Evolutionary conservation across 805 yeast species (phyloP), one percentile per base, ranked within the genome.

Genomic region (Yamadazyma paraphyllophila): DNA sequence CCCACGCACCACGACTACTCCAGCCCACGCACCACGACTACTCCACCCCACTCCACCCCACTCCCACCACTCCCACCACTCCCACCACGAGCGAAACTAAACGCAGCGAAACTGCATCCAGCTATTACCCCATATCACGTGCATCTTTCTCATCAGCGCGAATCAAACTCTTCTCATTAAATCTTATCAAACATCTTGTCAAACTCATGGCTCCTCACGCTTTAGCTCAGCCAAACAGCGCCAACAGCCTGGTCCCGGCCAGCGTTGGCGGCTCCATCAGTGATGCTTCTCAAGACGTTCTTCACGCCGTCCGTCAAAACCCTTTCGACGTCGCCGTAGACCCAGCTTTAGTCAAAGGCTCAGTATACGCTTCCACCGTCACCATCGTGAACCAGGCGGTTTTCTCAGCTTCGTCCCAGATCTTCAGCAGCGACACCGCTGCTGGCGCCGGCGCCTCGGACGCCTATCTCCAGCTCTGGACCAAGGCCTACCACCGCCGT

Each of bases 361-460:
- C 76, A 10, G 69, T 67, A 30, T 77, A 81, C 56, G 74, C 82
- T 17, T 73, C 83, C 17, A 80, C 87, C 11, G 67, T 71, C 40
- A 74, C 80, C 40, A 66, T 82, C 29, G 70, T 83, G 49, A 65
- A 73, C 45, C 78, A 83, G 45, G 72, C 84, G 5, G 60, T 83
- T 26, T 82, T 81, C 57, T 60, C 77, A 49, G 59, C 74, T 46
- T 72, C 74, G 35, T 63, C 74, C 48, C 74, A 77, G 51, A 73
- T 86, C 50, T 88, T 88, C 69, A 76, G 83, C 48, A 91, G 85
- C 65, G 82, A 83, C 52, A 75, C 89, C 11, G 70, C 80, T 35
- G 83, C 81, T n/a, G 78, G 80, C 44, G 74, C 79, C 4, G 76
- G 81, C 54, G 71, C 79, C 39, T 67, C 88, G 41, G 88, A 85